Evolutionary conservation across 805 yeast genomes (phyloP).

Genomic region (Torulaspora quercuum): DNA sequence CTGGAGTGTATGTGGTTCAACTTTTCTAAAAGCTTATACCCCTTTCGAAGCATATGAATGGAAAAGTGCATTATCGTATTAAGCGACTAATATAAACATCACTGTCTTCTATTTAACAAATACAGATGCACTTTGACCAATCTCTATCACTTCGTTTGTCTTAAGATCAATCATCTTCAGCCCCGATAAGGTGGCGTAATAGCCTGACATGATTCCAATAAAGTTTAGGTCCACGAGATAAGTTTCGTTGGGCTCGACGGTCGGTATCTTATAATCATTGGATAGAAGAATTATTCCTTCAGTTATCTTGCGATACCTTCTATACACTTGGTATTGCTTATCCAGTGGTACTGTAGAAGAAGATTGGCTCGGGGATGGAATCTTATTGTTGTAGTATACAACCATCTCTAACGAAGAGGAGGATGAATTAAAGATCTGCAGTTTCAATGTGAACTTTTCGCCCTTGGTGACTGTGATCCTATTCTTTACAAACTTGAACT

Average conservation of each 20-base stretch:
- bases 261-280: constrained; percentile 35
- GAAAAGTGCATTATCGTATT: constrained; percentile 3
- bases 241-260: constrained; percentile 30
- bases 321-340: constrained; percentile 27
- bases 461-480: constrained; percentile 25
- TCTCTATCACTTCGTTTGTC: constrained; percentile 31
- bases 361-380: constrained; percentile 10
- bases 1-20: background rate
- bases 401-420: constrained; percentile 26
- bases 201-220: constrained; percentile 33
- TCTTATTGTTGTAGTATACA: constrained; percentile 29
- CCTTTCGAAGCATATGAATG: constrained; percentile 6
- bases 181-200: constrained; percentile 31
- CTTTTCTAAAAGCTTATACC: constrained; percentile 2
- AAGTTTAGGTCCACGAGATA: constrained; percentile 30
- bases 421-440: constrained; percentile 33
- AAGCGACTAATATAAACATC: constrained; percentile 2
- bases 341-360: constrained; percentile 21
- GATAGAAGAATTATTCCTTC: constrained; percentile 34
- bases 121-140: constrained; percentile 30
- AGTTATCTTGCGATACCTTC: constrained; percentile 23
- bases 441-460: constrained; percentile 23
- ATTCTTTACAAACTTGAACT: constrained; percentile 28
- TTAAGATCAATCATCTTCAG: constrained; percentile 34
- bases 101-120: constrained; percentile 22